A percentile compares a stretch with the other conserved stretches of the same genome.
These are phyloP conservation scores for Cyclospora cayetanensis DNA, from an alignment of 169 alveolate genomes.

Conservation along the genomic window DNA sequence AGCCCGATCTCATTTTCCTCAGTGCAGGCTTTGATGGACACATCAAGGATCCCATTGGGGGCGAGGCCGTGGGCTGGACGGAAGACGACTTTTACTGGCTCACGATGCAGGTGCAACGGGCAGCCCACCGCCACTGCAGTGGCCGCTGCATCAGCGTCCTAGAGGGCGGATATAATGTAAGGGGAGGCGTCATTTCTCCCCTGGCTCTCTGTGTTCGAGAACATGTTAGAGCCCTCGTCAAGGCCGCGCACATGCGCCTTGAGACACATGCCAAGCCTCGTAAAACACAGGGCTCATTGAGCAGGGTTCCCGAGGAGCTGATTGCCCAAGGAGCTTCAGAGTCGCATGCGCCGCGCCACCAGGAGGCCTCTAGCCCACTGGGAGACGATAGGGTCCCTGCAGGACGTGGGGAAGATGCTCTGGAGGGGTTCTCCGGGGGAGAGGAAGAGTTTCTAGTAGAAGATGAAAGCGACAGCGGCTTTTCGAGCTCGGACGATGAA, in stretches of 20 bases:
- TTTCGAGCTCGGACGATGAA: conserved; percentile 18
- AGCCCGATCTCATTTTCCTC: conserved; percentile 63
- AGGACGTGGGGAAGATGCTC: neutral
- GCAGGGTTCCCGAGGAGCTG: neutral
- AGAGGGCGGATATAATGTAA: conserved; percentile 99
- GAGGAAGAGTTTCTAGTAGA: neutral
- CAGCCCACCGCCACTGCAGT: conserved; percentile 92
- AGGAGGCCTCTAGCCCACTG: neutral
- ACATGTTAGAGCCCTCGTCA: conserved; percentile 89
- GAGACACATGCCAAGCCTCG: neutral
- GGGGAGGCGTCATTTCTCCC: conserved; percentile 91
- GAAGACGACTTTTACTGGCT: conserved; percentile 96
- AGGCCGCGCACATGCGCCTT: neutral
- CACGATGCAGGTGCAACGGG: conserved; percentile 92
- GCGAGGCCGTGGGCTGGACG: conserved; percentile 88
- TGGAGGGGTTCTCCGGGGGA: conserved; percentile 1
- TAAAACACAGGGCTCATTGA: neutral
- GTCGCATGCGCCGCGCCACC: neutral
- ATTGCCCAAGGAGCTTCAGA: neutral
- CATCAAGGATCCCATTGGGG: conserved; percentile 92
- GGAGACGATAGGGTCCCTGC: neutral
- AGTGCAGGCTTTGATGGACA: conserved; percentile 97
- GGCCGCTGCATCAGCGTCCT: conserved; percentile 97
- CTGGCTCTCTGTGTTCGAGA: conserved; percentile 93
- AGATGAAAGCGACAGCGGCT: neutral